These are phyloP conservation scores for Phellopilus nigrolimitatus DNA, from an alignment of 1,284 basidiomycete genomes.

Conservation along the genomic window DNA sequence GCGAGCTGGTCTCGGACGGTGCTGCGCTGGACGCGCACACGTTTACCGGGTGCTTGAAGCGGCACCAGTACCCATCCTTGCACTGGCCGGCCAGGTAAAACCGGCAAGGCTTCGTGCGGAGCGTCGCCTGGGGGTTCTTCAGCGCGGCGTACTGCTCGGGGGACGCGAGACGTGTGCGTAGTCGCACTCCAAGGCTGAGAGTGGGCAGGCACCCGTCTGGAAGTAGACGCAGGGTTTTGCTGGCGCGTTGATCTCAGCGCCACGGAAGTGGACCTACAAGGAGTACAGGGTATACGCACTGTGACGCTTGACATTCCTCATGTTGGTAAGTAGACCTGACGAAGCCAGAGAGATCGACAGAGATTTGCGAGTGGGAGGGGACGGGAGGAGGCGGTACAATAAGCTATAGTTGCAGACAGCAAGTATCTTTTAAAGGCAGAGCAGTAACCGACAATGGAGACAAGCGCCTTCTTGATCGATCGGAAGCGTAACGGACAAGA, in stretches of 20 bases:
- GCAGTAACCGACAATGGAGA: background rate
- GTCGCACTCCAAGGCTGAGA: conserved; percentile 25
- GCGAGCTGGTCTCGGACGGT: background rate
- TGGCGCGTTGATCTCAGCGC: background rate
- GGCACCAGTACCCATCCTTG: conserved; percentile 24
- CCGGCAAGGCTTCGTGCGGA: conserved; percentile 22
- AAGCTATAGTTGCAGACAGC: background rate
- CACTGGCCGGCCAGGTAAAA: conserved; percentile 21
- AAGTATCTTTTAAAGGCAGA: conserved; percentile 2
- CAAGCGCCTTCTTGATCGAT: conserved; percentile 1
- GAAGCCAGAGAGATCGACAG: background rate
- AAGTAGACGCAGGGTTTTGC: conserved; percentile 26
- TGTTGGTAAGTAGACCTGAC: background rate
- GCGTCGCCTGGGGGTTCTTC: conserved; percentile 17
- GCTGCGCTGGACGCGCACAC: conserved; percentile 7
- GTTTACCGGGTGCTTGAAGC: conserved; percentile 22
- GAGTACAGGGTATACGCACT: conserved; percentile 6
- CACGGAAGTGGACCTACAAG: background rate
- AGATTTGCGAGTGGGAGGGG: background rate
- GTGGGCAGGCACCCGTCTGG: conserved; percentile 24
- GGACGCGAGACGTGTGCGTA: conserved; percentile 24
- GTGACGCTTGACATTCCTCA: conserved; percentile 14
- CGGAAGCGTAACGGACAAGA: conserved; percentile 5
- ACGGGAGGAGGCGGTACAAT: background rate
- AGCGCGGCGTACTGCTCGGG: conserved; percentile 5